Base-by-base conservation (phyloP, 1,139 yeast species). In the Meyerozyma elateridarum region DNA sequence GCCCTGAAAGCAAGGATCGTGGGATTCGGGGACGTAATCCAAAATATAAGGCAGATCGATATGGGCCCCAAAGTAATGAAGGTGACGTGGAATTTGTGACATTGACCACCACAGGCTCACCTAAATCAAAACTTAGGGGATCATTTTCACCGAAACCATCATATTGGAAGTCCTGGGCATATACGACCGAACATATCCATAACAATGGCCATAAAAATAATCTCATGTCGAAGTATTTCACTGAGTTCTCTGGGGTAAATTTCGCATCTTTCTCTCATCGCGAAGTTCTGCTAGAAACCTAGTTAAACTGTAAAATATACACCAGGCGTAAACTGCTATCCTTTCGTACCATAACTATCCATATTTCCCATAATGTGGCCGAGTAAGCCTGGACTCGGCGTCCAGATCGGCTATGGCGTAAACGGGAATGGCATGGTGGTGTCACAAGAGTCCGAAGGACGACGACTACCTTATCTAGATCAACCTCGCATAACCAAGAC, bases 1-100 rank as follows among this genome's bases (percentile, higher is more conserved):
- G 58, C 0, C 98, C 98, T 8, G 88, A 68, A 39, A 84, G 53
- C 31, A 91, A 64, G 1, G 95, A 83, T 28, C 79, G 65, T n/a
- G 95, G 83, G 30, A 79, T 52, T 30, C 89, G 64, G 2, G 98
- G 96, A 31, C 91, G 69, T 28, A 91, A 59, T 1, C 98, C 97
- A 43, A 89, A 67, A 57, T 89, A 91, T 30, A 87, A 65, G 35
- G 87, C 83, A 8, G 96, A 80, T 44, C 97, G 62, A 57, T 89
- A 91, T 0, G 97, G 95, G 1, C 96, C 97, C 98, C 98, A 91
- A 21, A 67, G 43, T 25, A 68, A 53, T 4, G 72, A 63, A 31
- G n/a, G 56, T 54, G 34, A 59, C 53, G 4, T 70, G 56, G 18
- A 56, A 30, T 24, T 46, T 45, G 17, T 51, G 42, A 38, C 58